Percentiles rank a stretch among this genome's conserved stretches.
Evolutionary conservation across 2,329 filamentous ascomycete genomes (phyloP).

Genomic region (Lasiodiplodia hormozganensis): DNA sequence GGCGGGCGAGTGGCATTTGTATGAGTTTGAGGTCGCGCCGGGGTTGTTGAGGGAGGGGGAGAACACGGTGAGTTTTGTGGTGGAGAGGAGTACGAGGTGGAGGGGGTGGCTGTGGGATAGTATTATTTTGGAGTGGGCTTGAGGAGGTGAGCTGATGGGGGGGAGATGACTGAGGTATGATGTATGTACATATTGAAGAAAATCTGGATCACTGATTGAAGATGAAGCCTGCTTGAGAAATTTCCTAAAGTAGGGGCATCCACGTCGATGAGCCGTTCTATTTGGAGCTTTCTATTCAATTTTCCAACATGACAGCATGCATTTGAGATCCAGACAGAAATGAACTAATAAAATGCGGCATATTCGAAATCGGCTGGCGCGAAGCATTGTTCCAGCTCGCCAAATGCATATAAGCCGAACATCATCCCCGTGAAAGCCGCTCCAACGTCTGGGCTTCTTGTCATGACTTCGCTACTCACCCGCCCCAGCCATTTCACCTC

Average conservation of each 20-base stretch:
- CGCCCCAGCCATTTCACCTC: constrained; percentile 38
- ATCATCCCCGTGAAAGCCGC: constrained; percentile 55
- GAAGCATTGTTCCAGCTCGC: constrained; percentile 49
- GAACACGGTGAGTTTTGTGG: constrained; percentile 48
- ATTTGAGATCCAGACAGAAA: no score
- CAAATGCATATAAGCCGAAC: constrained; percentile 56
- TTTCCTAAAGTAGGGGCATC: no score
- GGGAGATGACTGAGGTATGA: background rate
- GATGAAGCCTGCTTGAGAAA: background rate
- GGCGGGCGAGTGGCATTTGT: constrained; percentile 58
- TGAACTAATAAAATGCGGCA: constrained; percentile 30
- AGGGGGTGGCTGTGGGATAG: constrained; percentile 54
- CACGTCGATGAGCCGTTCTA: no score
- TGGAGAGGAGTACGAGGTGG: constrained; percentile 47
- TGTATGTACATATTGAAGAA: background rate
- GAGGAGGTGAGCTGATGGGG: background rate
- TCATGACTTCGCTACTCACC: constrained; percentile 44
- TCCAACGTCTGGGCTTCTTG: constrained; percentile 47
- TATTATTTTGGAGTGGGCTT: constrained; percentile 45
- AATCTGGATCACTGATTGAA: background rate
- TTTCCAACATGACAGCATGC: no score
- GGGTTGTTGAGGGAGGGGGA: constrained; percentile 40
- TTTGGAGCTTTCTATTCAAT: no score
- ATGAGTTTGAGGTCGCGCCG: constrained; percentile 48
- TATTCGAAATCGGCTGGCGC: constrained; percentile 52